phyloP scores from a whole-genome alignment of 2,329 filamentous ascomycete species.

The Fusarium avenaceum region DNA sequence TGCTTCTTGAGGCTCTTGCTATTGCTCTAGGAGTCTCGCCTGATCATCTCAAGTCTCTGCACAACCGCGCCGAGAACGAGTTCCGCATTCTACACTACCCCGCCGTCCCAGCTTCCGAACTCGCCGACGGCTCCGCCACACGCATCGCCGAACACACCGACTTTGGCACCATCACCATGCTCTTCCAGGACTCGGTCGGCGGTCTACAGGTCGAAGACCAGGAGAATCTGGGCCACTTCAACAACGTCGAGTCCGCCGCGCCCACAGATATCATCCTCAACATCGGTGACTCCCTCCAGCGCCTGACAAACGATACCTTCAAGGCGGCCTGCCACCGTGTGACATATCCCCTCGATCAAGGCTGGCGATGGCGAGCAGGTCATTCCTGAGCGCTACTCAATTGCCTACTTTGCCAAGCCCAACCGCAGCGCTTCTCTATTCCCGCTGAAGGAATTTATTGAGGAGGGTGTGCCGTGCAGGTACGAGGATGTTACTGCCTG shows the following conservation, averaged over 20 bases:
- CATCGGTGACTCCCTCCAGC: slow-evolving; percentile 57
- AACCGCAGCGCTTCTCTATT: slow-evolving; percentile 50
- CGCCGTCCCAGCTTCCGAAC: slow-evolving; percentile 49
- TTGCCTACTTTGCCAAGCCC: slow-evolving; percentile 51
- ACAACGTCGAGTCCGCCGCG: slow-evolving; percentile 43
- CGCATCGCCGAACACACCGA: slow-evolving; percentile 53
- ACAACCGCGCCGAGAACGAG: slow-evolving; percentile 70
- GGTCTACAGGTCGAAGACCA: slow-evolving; percentile 51
- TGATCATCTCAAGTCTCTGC: slow-evolving; percentile 75
- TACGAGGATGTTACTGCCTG: slow-evolving; percentile 54
- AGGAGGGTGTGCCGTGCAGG: slow-evolving; percentile 35
- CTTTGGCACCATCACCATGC: slow-evolving; percentile 53
- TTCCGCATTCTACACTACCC: slow-evolving; percentile 71
- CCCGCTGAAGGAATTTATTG: slow-evolving; percentile 50
- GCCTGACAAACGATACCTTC: slow-evolving; percentile 55
- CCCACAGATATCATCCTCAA: slow-evolving; percentile 55
- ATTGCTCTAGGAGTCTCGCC: slow-evolving; percentile 77
- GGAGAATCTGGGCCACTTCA: slow-evolving; percentile 43
- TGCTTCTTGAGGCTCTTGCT: slow-evolving; percentile 83
- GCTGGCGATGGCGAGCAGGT: slow-evolving; percentile 32
- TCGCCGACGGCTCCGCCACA: slow-evolving; percentile 47
- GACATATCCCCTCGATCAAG: slow-evolving; percentile 45
- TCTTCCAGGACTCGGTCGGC: slow-evolving; percentile 50
- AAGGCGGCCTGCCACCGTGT: slow-evolving; percentile 55
- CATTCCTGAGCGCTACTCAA: slow-evolving; percentile 49